Base-by-base conservation (phyloP, 2,329 filamentous ascomycete genomes). In the Trichoderma sp. region DNA sequence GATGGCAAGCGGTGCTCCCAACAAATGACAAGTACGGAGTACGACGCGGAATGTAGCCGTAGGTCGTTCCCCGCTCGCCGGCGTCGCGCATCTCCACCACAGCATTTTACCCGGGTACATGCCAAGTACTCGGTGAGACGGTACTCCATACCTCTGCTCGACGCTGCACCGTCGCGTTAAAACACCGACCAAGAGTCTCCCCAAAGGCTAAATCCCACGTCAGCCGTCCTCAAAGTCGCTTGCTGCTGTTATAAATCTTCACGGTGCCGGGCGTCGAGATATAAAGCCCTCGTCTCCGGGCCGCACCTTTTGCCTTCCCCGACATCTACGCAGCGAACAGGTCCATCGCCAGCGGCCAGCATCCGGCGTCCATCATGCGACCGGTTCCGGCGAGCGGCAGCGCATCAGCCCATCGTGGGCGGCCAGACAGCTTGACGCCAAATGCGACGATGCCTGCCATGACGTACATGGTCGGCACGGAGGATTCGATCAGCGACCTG, bases 391-490 rank as follows among this genome's bases (percentile, higher is more conserved):
- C 51, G 65, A 58, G 69, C 30, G 70, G 66, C 49, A 68, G 69
- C 56, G 56, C 67, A 51, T 58, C 63, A n/a, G 66, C 59, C 52
- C 52, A 51, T 64, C 65, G 51, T 65, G 63, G 58, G 52, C 56
- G 69, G 28, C 51, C 70, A 32, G 71, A 71, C 59, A 67, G 58
- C 55, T 56, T 72, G 43, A 66, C 63, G n/a, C 34, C 68, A 34
- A 71, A 64, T 58, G 58, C 69, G 49, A 66, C 75, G 43, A 56
- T 72, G 37, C 71, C 75, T 13, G 71, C 77, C 52, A 73, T 79
- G 28, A 71, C 76, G n/a, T 81, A 77, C 71, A 78, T 79, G 71
- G 75, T 81, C 66, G 75, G 79, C 14, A 79, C 75, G 14, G 79
- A 81, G 60, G 74, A 75, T 34, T 72, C 76, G 28, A 74, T 81